Percentiles rank a stretch among this genome's conserved stretches.
These are phyloP conservation scores for Suhomyces yuchorum DNA, from an alignment of 1,139 yeast genomes.

Conservation along the genomic window DNA sequence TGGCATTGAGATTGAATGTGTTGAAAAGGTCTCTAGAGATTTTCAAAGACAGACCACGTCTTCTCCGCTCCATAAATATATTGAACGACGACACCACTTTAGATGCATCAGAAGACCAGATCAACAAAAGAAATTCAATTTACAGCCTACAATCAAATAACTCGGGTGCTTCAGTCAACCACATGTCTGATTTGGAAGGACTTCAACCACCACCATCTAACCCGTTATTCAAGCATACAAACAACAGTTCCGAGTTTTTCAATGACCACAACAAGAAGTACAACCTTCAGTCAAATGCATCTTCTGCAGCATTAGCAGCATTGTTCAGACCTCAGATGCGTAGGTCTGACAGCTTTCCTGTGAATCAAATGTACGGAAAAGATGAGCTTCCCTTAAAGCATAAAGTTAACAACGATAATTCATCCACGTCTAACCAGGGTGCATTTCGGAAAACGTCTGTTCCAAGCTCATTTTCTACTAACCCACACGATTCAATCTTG, in stretches of 20 bases:
- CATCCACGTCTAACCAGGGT: conserved; percentile 3
- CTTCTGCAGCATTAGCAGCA: conserved; percentile 66
- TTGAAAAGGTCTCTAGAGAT: conserved; percentile 76
- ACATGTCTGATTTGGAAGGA: background rate
- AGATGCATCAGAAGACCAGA: background rate
- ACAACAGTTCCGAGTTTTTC: conserved; percentile 29
- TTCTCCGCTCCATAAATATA: conserved; percentile 35
- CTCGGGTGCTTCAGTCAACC: conserved; percentile 13
- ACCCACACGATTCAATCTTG: conserved; percentile 20
- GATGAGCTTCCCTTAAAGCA: conserved; percentile 6
- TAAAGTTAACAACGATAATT: conserved; percentile 5
- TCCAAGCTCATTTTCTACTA: conserved; percentile 2
- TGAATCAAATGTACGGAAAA: conserved; percentile 25
- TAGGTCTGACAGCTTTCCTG: conserved; percentile 43
- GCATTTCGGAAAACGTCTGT: conserved; percentile 4
- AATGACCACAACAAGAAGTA: conserved; percentile 22
- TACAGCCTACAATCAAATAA: conserved; percentile 15
- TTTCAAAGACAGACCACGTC: conserved; percentile 61
- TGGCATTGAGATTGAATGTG: conserved; percentile 74
- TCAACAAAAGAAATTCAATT: conserved; percentile 10
- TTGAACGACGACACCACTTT: background rate
- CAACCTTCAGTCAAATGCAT: conserved; percentile 52
- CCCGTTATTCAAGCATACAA: conserved; percentile 19
- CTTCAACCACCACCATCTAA: conserved; percentile 14
- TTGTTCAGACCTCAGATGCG: conserved; percentile 47